Base-by-base conservation (phyloP, 768 basidiomycete genomes). In the Obba rivulosa region DNA sequence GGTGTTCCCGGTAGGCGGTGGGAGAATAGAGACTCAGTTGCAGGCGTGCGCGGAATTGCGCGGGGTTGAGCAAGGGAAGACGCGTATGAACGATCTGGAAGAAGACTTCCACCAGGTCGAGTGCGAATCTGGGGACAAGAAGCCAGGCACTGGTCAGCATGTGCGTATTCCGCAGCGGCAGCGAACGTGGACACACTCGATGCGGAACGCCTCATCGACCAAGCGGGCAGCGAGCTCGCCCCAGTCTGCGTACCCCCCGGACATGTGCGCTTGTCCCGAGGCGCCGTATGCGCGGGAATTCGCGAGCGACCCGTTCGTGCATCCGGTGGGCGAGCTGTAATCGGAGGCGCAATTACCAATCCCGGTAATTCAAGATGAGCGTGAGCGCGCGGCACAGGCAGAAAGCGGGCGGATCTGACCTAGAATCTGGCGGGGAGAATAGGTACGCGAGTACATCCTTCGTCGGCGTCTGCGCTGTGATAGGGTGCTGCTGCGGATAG, bases 71-170 rank as follows among this genome's bases (percentile, higher is more conserved):
- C 43, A 93, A 78, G 43, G 93, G 92, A 49, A 90, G 74, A 47
- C 93, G 83, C 21, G 87, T 85, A 66, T 94, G 92, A 35, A 90
- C 87, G 51, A 89, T 88, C 66, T 94, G 90, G 64, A 95, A 94
- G 70, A 85, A 97, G 39, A 94, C 91, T 68, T 96, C 92, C 60
- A 95, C 83, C 45, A 96, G 83, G 69, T 97, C 92, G 45, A 87
- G 80, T 2, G 92, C 87, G 60, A 97, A 89, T 67, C 93, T 96
- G 61, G 48, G 50, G 44, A 57, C 56, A 51, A 39, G 58, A 40
- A 38, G 55, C 13, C 36, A 37, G 23, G 48, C 18, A 41, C 45
- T 37, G 47, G 55, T 53, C 21, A 46, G 43, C n/a, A 23, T 25
- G 46, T 46, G 56, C 55, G 25, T 53, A 48, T 34, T 18, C 41